Evolutionary conservation across 2,329 filamentous ascomycete genomes (phyloP), one percentile per base, ranked within the genome.

Genomic region (Monascus ruber): DNA sequence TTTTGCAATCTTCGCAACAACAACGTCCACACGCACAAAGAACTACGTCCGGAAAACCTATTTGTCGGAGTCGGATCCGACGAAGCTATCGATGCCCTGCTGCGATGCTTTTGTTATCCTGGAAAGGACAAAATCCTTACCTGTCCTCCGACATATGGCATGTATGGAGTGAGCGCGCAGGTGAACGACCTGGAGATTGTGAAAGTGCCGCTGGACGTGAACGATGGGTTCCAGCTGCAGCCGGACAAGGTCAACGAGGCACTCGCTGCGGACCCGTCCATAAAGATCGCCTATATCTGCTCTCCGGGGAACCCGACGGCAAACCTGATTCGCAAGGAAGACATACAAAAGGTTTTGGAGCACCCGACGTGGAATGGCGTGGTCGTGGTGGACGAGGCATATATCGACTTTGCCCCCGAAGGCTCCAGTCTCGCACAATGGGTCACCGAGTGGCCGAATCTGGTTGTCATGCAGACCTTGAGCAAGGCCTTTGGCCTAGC

Each of bases 381-480:
- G 24, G 82, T 98, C 2, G 79, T 95, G 3, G 70, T 96, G 25
- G 91, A 98, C 61, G 91, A 98, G 66, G 91, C 91, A 11, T 98
- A 98, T 65, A 79, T 98, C 52, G 91, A 98, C 65, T 98, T 96
- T 56, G 82, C 88, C 5, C 78, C 79, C 5, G 79, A 83, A 35
- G 79, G 76, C 25, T 73, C 84, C 33, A 93, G 84, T 48, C 73
- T 96, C 25, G 89, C 91, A 25, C 85, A 94, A 63, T 94, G 85
- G 82, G 88, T 94, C 1, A 72, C 76, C 29, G 87, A 94, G 55
- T 93, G 85, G 77, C 88, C 89, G 37, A 98, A 98, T 62, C 72
- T 98, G 25, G 87, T 95, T 11, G 88, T 98, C 41, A 86, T 96
- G 85, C 91, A 98, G 70, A 98, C 91, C 1, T 73, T 96, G n/a